Evolutionary conservation across 805 yeast species (phyloP).

Genomic region (Zygosaccharomyces bailii): DNA sequence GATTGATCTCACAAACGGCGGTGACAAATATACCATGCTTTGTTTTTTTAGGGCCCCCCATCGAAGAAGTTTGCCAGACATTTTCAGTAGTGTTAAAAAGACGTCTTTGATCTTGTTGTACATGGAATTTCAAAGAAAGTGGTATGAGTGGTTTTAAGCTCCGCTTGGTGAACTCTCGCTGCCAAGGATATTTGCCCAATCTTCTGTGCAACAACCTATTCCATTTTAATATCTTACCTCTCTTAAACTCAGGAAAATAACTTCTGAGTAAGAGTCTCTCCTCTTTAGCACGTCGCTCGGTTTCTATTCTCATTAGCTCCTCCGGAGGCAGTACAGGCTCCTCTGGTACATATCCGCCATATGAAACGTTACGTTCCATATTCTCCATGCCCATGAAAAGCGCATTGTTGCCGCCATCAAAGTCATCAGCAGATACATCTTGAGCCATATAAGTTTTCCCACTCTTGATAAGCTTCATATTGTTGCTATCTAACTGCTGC

Average conservation of each 20-base stretch:
- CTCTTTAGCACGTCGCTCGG: constrained; percentile 29
- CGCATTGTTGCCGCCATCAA: constrained; percentile 31
- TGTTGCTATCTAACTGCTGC: constrained; percentile 11
- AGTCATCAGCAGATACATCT: constrained; percentile 12
- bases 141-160: constrained; percentile 44
- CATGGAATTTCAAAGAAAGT: constrained; percentile 48
- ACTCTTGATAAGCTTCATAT: constrained; percentile 15
- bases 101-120: constrained; percentile 51
- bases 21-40: constrained; percentile 24
- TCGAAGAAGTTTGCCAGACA: constrained; percentile 10
- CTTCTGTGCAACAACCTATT: constrained; percentile 51
- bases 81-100: constrained; percentile 38
- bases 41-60: constrained; percentile 5
- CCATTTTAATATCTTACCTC: constrained; percentile 50
- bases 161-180: constrained; percentile 27
- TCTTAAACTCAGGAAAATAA: constrained; percentile 53
- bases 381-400: constrained; percentile 34
- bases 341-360: constrained; percentile 19
- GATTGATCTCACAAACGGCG: constrained; percentile 26
- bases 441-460: constrained; percentile 20
- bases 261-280: constrained; percentile 40
- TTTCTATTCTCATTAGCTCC: constrained; percentile 14
- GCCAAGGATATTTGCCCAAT: constrained; percentile 48
- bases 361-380: constrained; percentile 23
- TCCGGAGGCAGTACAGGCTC: constrained; percentile 18